Evolutionary conservation across 2,329 filamentous ascomycete genomes (phyloP).

Genomic region (Metarhizium robertsii): DNA sequence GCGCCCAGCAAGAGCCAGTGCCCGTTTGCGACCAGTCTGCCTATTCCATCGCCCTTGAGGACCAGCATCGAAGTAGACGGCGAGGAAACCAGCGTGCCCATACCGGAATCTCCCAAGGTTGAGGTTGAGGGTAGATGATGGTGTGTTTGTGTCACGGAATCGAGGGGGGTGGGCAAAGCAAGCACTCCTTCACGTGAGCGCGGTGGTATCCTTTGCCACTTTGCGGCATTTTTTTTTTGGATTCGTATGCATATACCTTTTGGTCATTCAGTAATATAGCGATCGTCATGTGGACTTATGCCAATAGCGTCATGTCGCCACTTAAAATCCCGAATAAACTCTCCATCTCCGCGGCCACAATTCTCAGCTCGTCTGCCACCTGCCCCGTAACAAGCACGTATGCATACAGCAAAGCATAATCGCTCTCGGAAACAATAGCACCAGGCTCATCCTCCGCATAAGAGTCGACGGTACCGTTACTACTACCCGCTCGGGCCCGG

Average conservation of each 20-base stretch:
- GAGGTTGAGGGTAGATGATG: not conserved
- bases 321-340: constrained; percentile 46
- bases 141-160: not conserved
- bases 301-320: constrained; percentile 9
- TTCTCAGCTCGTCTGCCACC: constrained; percentile 49
- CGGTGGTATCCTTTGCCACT: not conserved
- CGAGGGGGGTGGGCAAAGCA: not conserved
- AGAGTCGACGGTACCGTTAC: not conserved
- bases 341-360: constrained; percentile 48
- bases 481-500: not conserved
- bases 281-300: not conserved
- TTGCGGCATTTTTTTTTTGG: not conserved
- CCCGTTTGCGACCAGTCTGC: not conserved
- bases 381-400: constrained; percentile 61
- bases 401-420: constrained; percentile 88
- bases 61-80: not conserved
- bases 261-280: not conserved
- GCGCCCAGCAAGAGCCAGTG: not conserved
- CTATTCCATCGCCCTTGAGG: not conserved
- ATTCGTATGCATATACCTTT: not conserved
- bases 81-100: not conserved
- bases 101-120: not conserved
- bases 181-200: not conserved
- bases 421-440: constrained; percentile 49
- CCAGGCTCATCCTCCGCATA: not conserved